Conservation (phyloP, 2,329 filamentous ascomycete genomes). For the Penicillium sp. region DNA sequence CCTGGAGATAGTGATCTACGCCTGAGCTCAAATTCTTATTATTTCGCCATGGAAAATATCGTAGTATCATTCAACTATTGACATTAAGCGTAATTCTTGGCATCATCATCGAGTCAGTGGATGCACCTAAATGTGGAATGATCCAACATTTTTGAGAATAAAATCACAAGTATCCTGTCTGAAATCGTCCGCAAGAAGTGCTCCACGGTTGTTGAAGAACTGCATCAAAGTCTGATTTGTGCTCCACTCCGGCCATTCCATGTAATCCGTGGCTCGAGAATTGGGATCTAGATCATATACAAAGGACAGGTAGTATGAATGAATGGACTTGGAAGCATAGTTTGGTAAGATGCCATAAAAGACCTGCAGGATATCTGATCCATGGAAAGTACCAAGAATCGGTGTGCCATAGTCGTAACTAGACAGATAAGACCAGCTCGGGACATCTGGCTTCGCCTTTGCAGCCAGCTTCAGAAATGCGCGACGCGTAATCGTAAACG, state of each 20-base stretch:
- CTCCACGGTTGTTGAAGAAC: slow-evolving; percentile 45
- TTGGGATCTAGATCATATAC: slow-evolving; percentile 74
- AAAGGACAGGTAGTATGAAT: slow-evolving; percentile 75
- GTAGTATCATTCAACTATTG: no score
- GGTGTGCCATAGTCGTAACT: slow-evolving; percentile 74
- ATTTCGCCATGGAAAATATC: no score
- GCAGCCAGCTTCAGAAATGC: slow-evolving; percentile 59
- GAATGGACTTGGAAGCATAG: slow-evolving; percentile 63
- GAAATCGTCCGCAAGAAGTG: slow-evolving; percentile 55
- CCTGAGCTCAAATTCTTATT: no score
- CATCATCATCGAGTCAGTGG: no score
- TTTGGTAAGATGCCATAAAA: slow-evolving; percentile 69
- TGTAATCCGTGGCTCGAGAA: slow-evolving; percentile 47
- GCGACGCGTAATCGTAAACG: slow-evolving; percentile 74
- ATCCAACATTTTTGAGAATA: slow-evolving; percentile 32
- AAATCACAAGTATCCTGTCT: slow-evolving; percentile 50
- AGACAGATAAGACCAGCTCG: slow-evolving; percentile 74
- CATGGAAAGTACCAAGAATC: slow-evolving; percentile 77
- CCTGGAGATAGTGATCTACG: slow-evolving; percentile 38
- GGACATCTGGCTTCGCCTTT: slow-evolving; percentile 59
- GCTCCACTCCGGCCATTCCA: slow-evolving; percentile 61
- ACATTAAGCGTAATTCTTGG: no score
- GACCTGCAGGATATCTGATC: slow-evolving; percentile 68
- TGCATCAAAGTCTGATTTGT: slow-evolving; percentile 56
- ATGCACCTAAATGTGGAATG: slow-evolving; percentile 28